Conservation (phyloP, 2,329 filamentous ascomycete genomes). For the Nigrospora osmanthi region DNA sequence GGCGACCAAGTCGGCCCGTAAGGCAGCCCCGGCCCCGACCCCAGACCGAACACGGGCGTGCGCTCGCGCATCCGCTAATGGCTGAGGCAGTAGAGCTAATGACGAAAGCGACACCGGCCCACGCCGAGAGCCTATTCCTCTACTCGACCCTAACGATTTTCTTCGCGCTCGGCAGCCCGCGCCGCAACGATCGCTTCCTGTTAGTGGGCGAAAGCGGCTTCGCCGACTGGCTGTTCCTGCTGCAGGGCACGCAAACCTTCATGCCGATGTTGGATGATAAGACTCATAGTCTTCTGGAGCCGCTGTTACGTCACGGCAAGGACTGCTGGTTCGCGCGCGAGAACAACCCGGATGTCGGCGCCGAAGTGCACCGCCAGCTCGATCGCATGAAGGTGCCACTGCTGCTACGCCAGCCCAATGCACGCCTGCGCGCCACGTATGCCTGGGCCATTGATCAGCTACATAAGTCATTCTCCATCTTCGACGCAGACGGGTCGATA, state of each 20-base stretch:
- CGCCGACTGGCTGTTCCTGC: conserved; percentile 17
- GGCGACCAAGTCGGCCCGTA: conserved; percentile 4
- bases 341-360: not conserved
- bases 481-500: not conserved
- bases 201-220: conserved; percentile 8
- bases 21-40: not conserved
- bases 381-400: too few relatives aligned
- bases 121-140: conserved; percentile 5
- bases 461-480: conserved; percentile 4
- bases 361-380: not conserved
- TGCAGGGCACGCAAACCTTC: conserved; percentile 8
- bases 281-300: conserved; percentile 5
- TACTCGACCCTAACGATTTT: conserved; percentile 10
- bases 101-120: not conserved
- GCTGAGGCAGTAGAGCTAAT: conserved; percentile 2
- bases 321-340: conserved; percentile 1
- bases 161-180: conserved; percentile 8
- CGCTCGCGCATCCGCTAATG: not conserved
- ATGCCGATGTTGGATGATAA: too few relatives aligned
- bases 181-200: conserved; percentile 5
- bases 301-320: conserved; percentile 4
- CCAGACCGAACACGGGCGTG: too few relatives aligned
- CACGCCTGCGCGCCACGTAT: conserved; percentile 1
- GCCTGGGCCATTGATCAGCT: conserved; percentile 5
- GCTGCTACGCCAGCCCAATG: too few relatives aligned